Percentiles rank a stretch among this genome's conserved stretches.
phyloP scores from a whole-genome alignment of 805 yeast genomes.

The Jamesozyma piceae region DNA sequence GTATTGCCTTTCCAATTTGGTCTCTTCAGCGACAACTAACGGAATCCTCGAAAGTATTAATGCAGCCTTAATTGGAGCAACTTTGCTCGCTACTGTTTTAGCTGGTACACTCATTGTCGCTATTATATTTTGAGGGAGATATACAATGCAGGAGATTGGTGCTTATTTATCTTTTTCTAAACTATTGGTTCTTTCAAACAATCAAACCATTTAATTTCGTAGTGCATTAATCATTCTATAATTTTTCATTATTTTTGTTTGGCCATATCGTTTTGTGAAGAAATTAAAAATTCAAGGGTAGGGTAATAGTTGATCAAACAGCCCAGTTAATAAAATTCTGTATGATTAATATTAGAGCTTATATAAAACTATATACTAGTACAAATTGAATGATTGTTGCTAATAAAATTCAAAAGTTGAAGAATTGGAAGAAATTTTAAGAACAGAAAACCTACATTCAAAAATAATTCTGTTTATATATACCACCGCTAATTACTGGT shows the following conservation, averaged over 20 bases:
- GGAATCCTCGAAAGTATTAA: slow-evolving; percentile 74
- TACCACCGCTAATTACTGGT: no score
- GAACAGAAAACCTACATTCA: no score
- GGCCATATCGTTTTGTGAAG: not conserved
- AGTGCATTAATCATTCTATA: not conserved
- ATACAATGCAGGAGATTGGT: not conserved
- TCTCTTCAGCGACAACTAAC: slow-evolving; percentile 66
- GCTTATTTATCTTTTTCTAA: no score
- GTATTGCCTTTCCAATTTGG: slow-evolving; percentile 63
- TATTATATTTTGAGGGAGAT: not conserved
- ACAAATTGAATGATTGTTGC: no score
- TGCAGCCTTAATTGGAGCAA: slow-evolving; percentile 34
- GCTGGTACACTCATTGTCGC: slow-evolving; percentile 5
- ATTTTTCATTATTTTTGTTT: not conserved
- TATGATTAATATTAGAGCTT: no score
- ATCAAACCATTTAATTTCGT: not conserved
- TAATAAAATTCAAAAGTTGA: no score
- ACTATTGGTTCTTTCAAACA: no score
- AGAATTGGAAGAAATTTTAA: no score
- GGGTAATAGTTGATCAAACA: no score
- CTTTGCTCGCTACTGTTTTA: not conserved
- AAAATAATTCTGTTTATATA: no score
- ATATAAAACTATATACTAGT: no score
- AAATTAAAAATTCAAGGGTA: not conserved
- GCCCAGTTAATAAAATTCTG: no score